Conservation (phyloP, 805 yeast genomes). For the Myxozyma geophila region DNA sequence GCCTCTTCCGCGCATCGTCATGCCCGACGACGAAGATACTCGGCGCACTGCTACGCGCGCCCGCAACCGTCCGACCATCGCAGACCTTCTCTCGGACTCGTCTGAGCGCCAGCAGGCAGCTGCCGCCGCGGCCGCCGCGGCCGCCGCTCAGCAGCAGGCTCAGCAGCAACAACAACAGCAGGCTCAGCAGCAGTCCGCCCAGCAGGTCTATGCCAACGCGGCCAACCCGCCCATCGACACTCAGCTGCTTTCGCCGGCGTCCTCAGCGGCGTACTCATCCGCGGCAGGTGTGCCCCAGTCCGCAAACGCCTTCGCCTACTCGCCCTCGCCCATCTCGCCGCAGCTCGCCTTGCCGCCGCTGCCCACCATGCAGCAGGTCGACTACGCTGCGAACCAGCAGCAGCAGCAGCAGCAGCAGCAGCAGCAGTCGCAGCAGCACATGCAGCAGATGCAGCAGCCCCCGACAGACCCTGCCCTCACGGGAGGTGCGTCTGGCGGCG, state of each 20-base stretch:
- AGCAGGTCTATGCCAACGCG: slow-evolving; percentile 23
- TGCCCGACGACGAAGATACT: slow-evolving; percentile 25
- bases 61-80: slow-evolving; percentile 33
- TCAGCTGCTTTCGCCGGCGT: slow-evolving; percentile 33
- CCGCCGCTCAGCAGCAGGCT: slow-evolving; percentile 14
- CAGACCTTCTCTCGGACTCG: slow-evolving; percentile 33
- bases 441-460: slow-evolving; percentile 21
- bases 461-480: slow-evolving; percentile 35
- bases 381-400: slow-evolving; percentile 17
- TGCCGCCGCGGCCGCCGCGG: slow-evolving; percentile 15
- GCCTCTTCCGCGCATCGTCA: slow-evolving; percentile 35
- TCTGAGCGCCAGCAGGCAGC: slow-evolving; percentile 14
- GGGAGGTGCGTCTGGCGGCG: slow-evolving; percentile 26
- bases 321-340: slow-evolving; percentile 25
- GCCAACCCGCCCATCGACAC: slow-evolving; percentile 37
- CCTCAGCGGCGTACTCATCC: slow-evolving; percentile 11
- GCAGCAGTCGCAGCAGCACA: slow-evolving; percentile 6
- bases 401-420: slow-evolving; percentile 6
- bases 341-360: slow-evolving; percentile 18
- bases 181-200: slow-evolving; percentile 14
- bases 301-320: slow-evolving; percentile 22
- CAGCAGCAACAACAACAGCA: slow-evolving; percentile 22
- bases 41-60: slow-evolving; percentile 7
- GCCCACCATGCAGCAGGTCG: slow-evolving; percentile 13
- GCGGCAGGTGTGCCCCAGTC: slow-evolving; percentile 18